phyloP scores from a whole-genome alignment of 768 basidiomycete genomes.

The Termitomyces sp. region DNA sequence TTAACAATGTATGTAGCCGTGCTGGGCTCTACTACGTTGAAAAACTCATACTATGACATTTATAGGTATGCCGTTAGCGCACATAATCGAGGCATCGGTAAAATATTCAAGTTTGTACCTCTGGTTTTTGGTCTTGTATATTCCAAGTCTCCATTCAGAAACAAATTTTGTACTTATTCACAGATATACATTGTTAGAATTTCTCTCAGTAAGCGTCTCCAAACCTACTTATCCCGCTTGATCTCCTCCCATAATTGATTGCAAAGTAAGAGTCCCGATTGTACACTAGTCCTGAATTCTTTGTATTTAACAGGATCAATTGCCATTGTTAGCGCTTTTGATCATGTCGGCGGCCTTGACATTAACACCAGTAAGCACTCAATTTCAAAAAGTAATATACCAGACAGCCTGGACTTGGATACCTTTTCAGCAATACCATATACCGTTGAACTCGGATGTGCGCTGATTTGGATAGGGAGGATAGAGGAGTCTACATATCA shows the following conservation, averaged over 20 bases:
- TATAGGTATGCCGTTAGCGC: not conserved
- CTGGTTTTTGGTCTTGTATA: not conserved
- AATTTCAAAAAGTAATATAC: not conserved
- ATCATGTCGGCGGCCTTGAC: constrained; percentile 11
- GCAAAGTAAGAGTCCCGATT: not conserved
- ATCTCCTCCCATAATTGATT: not conserved
- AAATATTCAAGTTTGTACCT: not conserved
- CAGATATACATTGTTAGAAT: not conserved
- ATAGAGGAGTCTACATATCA: constrained; percentile 8
- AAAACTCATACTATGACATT: not conserved
- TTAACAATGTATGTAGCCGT: not conserved
- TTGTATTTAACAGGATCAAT: not conserved
- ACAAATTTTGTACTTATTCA: not conserved
- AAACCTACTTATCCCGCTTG: not conserved
- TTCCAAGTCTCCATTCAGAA: not conserved
- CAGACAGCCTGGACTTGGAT: not conserved
- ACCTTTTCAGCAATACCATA: constrained; percentile 14
- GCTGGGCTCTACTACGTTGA: not conserved
- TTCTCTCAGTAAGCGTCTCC: not conserved
- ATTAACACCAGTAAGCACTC: not conserved
- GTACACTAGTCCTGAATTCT: not conserved
- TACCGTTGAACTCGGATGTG: constrained; percentile 6
- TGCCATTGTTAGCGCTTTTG: not conserved
- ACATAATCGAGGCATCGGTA: not conserved
- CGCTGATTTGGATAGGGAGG: constrained; percentile 12